Conservation (phyloP, 2,329 filamentous ascomycete genomes). For the Nemania abortiva region DNA sequence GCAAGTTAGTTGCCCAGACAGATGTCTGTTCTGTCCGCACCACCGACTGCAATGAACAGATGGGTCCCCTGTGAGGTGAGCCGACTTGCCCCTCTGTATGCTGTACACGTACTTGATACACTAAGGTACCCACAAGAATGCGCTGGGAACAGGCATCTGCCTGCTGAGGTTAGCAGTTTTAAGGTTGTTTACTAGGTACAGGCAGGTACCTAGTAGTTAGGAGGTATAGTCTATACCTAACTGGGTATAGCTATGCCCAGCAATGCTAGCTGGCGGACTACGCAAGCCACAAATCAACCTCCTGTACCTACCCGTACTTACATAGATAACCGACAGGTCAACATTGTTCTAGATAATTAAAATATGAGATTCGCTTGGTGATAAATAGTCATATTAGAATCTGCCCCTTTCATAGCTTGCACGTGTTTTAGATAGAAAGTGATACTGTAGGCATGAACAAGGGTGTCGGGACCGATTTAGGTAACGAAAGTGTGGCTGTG, state of each 20-base stretch:
- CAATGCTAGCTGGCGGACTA: not conserved
- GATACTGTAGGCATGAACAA: too few species aligned
- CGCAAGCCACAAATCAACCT: not conserved
- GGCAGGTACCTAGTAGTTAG: too few species aligned
- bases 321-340: too few species aligned
- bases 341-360: not conserved
- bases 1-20: conserved; percentile 17
- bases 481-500: not conserved
- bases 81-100: conserved; percentile 25
- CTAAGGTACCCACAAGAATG: not conserved
- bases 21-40: not conserved
- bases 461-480: not conserved
- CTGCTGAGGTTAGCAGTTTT: too few species aligned
- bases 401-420: too few species aligned
- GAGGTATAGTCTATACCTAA: not conserved
- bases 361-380: not conserved
- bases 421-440: too few species aligned
- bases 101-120: not conserved
- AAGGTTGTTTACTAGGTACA: too few species aligned
- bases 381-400: too few species aligned
- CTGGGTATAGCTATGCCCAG: too few species aligned
- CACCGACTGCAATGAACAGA: not conserved
- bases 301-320: not conserved
- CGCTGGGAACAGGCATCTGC: too few species aligned
- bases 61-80: conserved; percentile 6